These are phyloP conservation scores for Magnusiomyces paraingens DNA, from an alignment of 1,139 yeast species.

Conservation along the genomic window DNA sequence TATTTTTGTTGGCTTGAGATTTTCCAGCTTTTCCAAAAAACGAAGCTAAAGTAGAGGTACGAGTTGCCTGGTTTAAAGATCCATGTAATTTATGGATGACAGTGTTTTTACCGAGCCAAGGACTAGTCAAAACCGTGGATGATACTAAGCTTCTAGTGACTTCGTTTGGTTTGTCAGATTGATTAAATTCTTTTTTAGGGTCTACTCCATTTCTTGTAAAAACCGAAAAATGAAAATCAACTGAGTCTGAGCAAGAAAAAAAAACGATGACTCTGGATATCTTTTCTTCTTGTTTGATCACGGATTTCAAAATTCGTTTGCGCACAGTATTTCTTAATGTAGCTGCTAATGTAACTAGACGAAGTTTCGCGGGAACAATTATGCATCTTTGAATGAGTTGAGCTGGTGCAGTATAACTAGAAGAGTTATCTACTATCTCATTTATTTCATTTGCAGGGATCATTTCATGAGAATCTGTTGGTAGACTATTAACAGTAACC, in stretches of 20 bases:
- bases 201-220: slow-evolving; percentile 43
- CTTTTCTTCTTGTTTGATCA: slow-evolving; percentile 6
- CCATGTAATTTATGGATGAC: slow-evolving; percentile 83
- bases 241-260: slow-evolving; percentile 90
- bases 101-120: slow-evolving; percentile 44
- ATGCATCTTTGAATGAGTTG: slow-evolving; percentile 74
- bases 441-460: slow-evolving; percentile 31
- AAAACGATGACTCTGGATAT: slow-evolving; percentile 67
- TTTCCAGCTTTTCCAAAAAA: slow-evolving; percentile 42
- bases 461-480: slow-evolving; percentile 36
- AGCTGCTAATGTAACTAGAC: slow-evolving; percentile 76
- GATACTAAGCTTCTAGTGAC: slow-evolving; percentile 20
- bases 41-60: slow-evolving; percentile 67
- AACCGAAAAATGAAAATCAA: slow-evolving; percentile 78
- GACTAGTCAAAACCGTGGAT: slow-evolving; percentile 47
- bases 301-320: slow-evolving; percentile 25
- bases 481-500: slow-evolving; percentile 39
- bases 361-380: slow-evolving; percentile 84
- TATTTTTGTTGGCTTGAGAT: slow-evolving; percentile 29
- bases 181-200: slow-evolving; percentile 25
- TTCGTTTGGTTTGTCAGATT: slow-evolving; percentile 19
- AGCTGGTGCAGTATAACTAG: slow-evolving; percentile 65
- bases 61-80: slow-evolving; percentile 71
- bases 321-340: slow-evolving; percentile 45
- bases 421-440: slow-evolving; percentile 10